Evolutionary conservation across 73 alveolate species (phyloP), one percentile per base, ranked within the genome.

Genomic region (Stentor roeselii): DNA sequence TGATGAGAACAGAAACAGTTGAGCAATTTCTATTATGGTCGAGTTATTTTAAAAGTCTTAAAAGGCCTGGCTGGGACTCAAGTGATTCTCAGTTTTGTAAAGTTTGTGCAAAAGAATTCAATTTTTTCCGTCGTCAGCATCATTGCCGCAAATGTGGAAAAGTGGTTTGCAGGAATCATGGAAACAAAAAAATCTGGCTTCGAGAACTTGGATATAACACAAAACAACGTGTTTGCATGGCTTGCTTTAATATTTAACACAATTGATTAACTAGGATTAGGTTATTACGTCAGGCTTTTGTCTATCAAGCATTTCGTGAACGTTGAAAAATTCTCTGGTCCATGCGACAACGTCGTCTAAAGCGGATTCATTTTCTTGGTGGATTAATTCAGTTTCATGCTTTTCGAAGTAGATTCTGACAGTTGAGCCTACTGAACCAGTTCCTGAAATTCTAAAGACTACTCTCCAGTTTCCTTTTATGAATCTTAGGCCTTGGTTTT

Each of bases 381-480:
- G 93, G 38, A 92, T 91, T 84, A 91, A 90, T 11, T 92, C 91
- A 38, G 89, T 90, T 35, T 92, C 98, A 86, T 93, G 95, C 89
- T 94, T 92, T 90, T 98, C 99, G 84, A 97, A 93, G 89, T 98
- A 98, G 78, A 98, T 82, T 88, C 99, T 95, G 59, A 98, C 93
- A 34, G 99, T 98, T 3, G 99, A 99, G 32, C 99, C 99, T 32
- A 96, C 90, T 38, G 99, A 95, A 60, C 99, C 99, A n/a, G 99
- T 98, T 27, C 99, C 99, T 74, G 99, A 93, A 39, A 97, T 92
- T 87, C 99, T 94, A 85, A 94, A 98, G 75, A 98, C 95, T 82
- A 96, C 93, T 86, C 99, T 91, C 58, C 99, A 99, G 88, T 98
- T 98, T 36, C 95, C 93, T 86, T 85, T 96, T 85, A 91, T 89